These are phyloP conservation scores for Zygoascus hellenicus DNA, from an alignment of 1,139 yeast genomes.

Conservation along the genomic window DNA sequence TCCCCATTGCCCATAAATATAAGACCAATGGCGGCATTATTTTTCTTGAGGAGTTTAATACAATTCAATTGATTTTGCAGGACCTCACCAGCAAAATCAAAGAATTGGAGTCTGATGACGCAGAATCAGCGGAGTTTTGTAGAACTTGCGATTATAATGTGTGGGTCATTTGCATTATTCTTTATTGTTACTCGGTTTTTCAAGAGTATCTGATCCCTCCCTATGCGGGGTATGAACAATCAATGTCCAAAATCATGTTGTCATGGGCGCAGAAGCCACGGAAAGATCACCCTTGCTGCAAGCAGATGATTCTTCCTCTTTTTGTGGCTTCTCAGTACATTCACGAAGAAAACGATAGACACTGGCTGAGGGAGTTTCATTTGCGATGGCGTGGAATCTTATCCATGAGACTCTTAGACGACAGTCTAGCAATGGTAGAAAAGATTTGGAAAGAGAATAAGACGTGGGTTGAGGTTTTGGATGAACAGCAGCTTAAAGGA, in stretches of 20 bases:
- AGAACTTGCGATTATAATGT: conserved; percentile 6
- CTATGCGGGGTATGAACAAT: conserved; percentile 1
- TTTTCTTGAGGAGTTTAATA: not conserved
- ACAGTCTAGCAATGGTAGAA: not conserved
- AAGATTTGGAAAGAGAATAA: conserved; percentile 3
- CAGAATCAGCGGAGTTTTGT: not conserved
- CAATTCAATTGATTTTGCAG: not conserved
- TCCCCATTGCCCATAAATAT: not conserved
- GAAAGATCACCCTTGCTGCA: conserved; percentile 3
- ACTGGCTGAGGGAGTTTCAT: not conserved
- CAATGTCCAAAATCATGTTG: not conserved
- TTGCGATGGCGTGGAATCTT: not conserved
- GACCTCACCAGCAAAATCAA: not conserved
- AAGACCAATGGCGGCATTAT: not conserved
- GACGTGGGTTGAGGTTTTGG: conserved; percentile 1
- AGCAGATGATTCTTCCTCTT: conserved; percentile 7
- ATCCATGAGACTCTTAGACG: conserved; percentile 1
- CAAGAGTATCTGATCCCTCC: not conserved
- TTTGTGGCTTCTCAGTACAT: conserved; percentile 7
- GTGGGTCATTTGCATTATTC: conserved; percentile 1
- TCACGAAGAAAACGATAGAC: not conserved
- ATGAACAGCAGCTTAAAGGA: conserved; percentile 4
- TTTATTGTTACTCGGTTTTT: conserved; percentile 7
- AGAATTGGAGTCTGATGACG: not conserved
- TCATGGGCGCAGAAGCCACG: conserved; percentile 6